Evolutionary conservation across 1,139 yeast species (phyloP), one percentile per base, ranked within the genome.

Genomic region (Candida mesenterica): DNA sequence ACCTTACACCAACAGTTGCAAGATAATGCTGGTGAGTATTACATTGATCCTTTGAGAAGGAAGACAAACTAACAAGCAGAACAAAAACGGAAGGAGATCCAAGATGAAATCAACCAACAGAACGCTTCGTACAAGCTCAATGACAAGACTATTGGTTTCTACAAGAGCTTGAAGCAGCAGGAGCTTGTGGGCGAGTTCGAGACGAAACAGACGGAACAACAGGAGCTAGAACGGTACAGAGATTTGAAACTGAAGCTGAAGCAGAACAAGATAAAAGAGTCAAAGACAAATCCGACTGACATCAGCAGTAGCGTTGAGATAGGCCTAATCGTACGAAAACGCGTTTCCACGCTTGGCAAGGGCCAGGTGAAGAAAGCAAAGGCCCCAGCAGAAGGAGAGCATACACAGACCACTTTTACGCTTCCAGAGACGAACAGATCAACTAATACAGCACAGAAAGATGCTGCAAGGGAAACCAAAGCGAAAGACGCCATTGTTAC

Each of bases 121-220:
- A 51, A 50, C 32, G 40, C 50, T 4, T 38, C 52, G 2, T 48
- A 45, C 34, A 47, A 45, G 28, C 38, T 49, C 24, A 50, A 46
- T 34, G 46, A 40, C 14, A 41, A 42, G 24, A 37, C 52, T 2
- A 45, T 48, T 20, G 28, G 34, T 9, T 63, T 50, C 39, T 64
- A 59, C 40, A 51, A 56, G 5, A 37, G 47, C 22, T 45, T 65
- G 27, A 39, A 46, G 29, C 39, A 40, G 18, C 36, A 48, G 22
- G 56, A 53, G 19, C 33, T 33, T 15, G 44, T 42, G 7, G 38
- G 48, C 27, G 59, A 54, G 18, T 9, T 22, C 28, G 28, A 32
- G 12, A 40, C 34, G 3, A 46, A 42, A 31, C 31, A 32, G 10
- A 29, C 35, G 31, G 34, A 36, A 9, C 27, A 22, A 15, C 15